These are phyloP conservation scores for Agaricales sp. DNA, from an alignment of 1,284 basidiomycete genomes.

Conservation along the genomic window DNA sequence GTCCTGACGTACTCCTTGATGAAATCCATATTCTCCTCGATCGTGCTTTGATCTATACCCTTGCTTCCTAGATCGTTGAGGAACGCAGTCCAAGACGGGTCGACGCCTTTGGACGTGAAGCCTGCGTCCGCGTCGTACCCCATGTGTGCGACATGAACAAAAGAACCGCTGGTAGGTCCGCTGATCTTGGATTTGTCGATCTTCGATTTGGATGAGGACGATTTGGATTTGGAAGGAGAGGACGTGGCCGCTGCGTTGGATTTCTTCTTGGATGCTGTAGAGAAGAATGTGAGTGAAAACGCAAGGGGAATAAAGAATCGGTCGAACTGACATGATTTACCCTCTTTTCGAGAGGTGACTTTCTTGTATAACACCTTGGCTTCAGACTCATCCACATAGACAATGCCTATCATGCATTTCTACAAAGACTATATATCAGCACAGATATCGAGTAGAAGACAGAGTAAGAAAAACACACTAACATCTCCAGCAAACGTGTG, in stretches of 20 bases:
- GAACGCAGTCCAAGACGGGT: constrained; percentile 83
- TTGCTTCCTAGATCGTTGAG: constrained; percentile 62
- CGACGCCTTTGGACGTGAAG: constrained; percentile 83
- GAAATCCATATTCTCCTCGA: constrained; percentile 78
- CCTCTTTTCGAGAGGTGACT: constrained; percentile 62
- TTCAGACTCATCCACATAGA: constrained; percentile 84
- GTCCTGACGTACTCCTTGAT: constrained; percentile 79
- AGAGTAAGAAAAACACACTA: constrained; percentile 27
- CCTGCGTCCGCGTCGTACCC: constrained; percentile 84
- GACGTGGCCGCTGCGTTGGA: constrained; percentile 22
- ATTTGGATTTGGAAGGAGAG: background rate
- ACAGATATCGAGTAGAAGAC: constrained; percentile 3
- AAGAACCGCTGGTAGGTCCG: constrained; percentile 68
- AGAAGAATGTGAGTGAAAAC: constrained; percentile 7
- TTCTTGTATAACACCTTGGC: constrained; percentile 89
- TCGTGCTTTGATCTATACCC: constrained; percentile 57
- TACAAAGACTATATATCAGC: constrained; percentile 18
- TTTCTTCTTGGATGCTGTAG: constrained; percentile 36
- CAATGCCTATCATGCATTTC: constrained; percentile 86
- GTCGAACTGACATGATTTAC: no score
- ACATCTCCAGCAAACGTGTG: constrained; percentile 93
- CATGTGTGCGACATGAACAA: constrained; percentile 93
- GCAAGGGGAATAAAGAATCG: no score
- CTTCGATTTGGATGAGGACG: constrained; percentile 41
- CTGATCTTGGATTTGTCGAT: constrained; percentile 92